Conservation (phyloP, 495 filamentous ascomycete species). For the Massariosphaeria phaeospora region DNA sequence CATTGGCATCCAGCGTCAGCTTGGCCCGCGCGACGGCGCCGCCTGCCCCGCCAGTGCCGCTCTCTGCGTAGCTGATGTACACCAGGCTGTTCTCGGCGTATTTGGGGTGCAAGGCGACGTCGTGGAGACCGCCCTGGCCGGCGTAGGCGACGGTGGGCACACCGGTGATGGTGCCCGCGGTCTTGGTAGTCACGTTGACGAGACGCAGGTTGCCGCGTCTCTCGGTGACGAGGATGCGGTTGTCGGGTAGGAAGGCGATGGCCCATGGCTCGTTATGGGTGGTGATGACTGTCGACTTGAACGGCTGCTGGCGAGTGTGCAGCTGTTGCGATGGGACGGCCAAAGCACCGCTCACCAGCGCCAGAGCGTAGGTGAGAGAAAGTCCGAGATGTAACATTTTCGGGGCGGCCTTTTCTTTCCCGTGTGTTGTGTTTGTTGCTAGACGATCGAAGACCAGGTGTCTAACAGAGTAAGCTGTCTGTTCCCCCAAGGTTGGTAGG, state of each 20-base stretch:
- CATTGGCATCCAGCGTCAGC: slow-evolving; percentile 16
- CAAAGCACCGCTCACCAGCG: slow-evolving; percentile 18
- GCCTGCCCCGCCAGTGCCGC: slow-evolving; percentile 14
- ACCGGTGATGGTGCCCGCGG: slow-evolving; percentile 11
- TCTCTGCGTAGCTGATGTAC: slow-evolving; percentile 22
- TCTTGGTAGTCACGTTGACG: slow-evolving; percentile 10
- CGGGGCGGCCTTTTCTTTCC: neutral
- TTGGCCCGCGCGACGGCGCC: slow-evolving; percentile 11
- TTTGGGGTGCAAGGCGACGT: slow-evolving; percentile 14
- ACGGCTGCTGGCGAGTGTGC: slow-evolving; percentile 14
- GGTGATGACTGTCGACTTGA: slow-evolving; percentile 13
- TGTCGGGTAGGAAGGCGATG: slow-evolving; percentile 17
- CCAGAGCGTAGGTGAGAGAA: slow-evolving; percentile 13
- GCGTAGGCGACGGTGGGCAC: slow-evolving; percentile 15
- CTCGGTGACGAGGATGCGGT: slow-evolving; percentile 15
- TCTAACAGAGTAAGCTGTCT: slow-evolving; percentile 1
- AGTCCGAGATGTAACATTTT: slow-evolving; percentile 16
- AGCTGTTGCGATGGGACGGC: slow-evolving; percentile 19
- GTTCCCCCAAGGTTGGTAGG: neutral
- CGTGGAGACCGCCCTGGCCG: slow-evolving; percentile 21
- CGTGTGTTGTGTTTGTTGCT: slow-evolving; percentile 10
- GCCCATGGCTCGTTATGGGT: slow-evolving; percentile 13
- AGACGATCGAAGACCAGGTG: slow-evolving; percentile 4
- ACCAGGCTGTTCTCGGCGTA: slow-evolving; percentile 17
- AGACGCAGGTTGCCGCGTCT: slow-evolving; percentile 16